Evolutionary conservation across 1,139 yeast species (phyloP), one percentile per base, ranked within the genome.

Genomic region (Lodderomyces pseudojiufengensis): DNA sequence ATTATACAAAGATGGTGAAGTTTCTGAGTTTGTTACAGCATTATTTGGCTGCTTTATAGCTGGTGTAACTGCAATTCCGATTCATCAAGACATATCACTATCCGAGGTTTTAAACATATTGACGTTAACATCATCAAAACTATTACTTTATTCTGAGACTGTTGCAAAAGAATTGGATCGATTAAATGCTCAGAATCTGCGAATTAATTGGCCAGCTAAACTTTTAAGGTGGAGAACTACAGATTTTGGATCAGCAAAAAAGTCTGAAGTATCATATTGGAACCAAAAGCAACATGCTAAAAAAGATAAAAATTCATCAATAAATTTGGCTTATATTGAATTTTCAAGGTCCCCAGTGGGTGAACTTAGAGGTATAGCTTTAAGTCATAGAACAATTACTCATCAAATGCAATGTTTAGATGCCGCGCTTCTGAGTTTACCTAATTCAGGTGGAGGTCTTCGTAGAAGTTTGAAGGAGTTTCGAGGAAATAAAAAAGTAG

Each of bases 21-120:
- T 87, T 1, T 72, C 84, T 12, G 97, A 92, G 47, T 90, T 90
- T 54, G 77, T 85, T 0, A 77, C 85, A 1, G 95, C 97, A 0
- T 59, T 94, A 12, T 74, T 87, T 54, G 98, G 97, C 3, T 90
- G 97, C 54, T 87, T 92, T 50, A 66, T 92, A 45, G 95, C 97
- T 0, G 96, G 95, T 1, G 85, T 87, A 27, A 90, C 94, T 1
- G 97, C 97, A 0, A 94, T 94, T 9, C 98, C 98, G 0, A 78
- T 88, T 30, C 84, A 85, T 36, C 83, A 88, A 35, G 84, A 84
- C 36, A 78, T 83, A 29, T 72, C 78, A 16, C 51, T 80, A 28
- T 66, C 65, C 36, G 95, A 87, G 47, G 79, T 86, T 36, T 69
- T 80, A 14, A 81, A 78, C 41, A 84, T 90, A 28, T 74, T 92